These are phyloP conservation scores for Coniferiporia sulphurascens DNA, from an alignment of 1,284 basidiomycete species.

Conservation along the genomic window DNA sequence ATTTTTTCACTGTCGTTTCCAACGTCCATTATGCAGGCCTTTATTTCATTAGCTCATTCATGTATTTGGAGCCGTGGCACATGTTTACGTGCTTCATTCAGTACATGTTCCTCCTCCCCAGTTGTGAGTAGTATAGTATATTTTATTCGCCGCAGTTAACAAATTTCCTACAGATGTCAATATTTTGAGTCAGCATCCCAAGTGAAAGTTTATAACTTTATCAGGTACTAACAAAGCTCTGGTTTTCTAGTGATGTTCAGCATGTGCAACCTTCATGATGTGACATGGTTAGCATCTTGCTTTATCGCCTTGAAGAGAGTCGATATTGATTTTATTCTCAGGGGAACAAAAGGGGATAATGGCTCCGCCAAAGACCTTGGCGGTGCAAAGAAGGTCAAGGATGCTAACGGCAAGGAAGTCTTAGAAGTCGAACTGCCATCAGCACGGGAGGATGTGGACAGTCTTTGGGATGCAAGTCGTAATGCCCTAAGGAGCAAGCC, in stretches of 20 bases:
- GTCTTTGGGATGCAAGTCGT: constrained; percentile 74
- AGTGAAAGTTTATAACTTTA: background rate
- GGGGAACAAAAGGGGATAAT: constrained; percentile 91
- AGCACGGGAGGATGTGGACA: constrained; percentile 79
- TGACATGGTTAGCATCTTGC: constrained; percentile 57
- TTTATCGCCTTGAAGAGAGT: constrained; percentile 7
- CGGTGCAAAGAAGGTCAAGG: constrained; percentile 82
- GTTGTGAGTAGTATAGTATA: constrained; percentile 42
- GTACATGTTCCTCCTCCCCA: constrained; percentile 77
- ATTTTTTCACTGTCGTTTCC: background rate
- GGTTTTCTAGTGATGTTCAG: constrained; percentile 69
- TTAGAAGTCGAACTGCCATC: constrained; percentile 83
- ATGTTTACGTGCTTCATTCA: constrained; percentile 89
- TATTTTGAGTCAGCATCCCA: constrained; percentile 58
- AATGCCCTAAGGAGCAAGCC: constrained; percentile 61
- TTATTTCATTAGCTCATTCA: constrained; percentile 81
- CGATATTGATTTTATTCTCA: constrained; percentile 19
- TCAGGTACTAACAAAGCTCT: background rate
- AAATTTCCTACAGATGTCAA: constrained; percentile 63
- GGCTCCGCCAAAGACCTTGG: constrained; percentile 82
- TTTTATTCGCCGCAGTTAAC: background rate
- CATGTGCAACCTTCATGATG: constrained; percentile 88
- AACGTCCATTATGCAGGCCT: constrained; percentile 31
- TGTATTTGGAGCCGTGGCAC: constrained; percentile 91
- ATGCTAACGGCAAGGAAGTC: constrained; percentile 77